These are phyloP conservation scores for Fimicolochytrium jonesii DNA, from an alignment of 192 early-diverging fungal species.

Conservation along the genomic window DNA sequence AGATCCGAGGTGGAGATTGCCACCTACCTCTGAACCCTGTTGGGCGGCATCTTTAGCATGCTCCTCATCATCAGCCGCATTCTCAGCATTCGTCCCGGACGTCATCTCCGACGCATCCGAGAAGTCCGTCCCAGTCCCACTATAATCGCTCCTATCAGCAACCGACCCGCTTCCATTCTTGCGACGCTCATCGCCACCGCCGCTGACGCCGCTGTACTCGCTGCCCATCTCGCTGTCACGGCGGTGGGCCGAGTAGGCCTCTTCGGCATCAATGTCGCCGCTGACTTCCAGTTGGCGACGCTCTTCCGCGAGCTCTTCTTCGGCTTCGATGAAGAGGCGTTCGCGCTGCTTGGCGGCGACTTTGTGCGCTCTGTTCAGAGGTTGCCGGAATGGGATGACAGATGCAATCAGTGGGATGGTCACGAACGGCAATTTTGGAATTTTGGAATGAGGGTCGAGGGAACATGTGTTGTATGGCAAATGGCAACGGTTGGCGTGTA, in stretches of 20 bases:
- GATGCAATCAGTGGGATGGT: too few relatives aligned
- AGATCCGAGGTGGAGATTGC: too few relatives aligned
- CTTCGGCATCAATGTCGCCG: background rate
- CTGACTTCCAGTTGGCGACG: background rate
- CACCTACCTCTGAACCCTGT: constrained; percentile 1
- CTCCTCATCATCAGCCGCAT: background rate
- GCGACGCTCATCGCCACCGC: background rate
- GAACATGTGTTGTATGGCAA: too few relatives aligned
- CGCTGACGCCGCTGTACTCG: too few relatives aligned
- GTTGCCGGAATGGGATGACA: too few relatives aligned
- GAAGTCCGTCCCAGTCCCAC: background rate
- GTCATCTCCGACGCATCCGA: constrained; percentile 14
- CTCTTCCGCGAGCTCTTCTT: constrained; percentile 6
- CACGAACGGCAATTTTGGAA: too few relatives aligned
- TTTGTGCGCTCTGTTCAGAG: too few relatives aligned
- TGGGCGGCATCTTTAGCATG: background rate
- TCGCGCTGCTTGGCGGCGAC: constrained; percentile 18
- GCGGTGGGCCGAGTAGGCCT: background rate
- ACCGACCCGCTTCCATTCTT: background rate
- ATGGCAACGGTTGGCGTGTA: too few relatives aligned
- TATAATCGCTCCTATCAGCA: background rate
- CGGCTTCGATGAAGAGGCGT: constrained; percentile 11
- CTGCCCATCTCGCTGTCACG: background rate
- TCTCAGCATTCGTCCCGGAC: constrained; percentile 1
- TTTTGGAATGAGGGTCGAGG: too few relatives aligned